Evolutionary conservation across 1,284 basidiomycete genomes (phyloP).

Genomic region (Ceratobasidium sp.): DNA sequence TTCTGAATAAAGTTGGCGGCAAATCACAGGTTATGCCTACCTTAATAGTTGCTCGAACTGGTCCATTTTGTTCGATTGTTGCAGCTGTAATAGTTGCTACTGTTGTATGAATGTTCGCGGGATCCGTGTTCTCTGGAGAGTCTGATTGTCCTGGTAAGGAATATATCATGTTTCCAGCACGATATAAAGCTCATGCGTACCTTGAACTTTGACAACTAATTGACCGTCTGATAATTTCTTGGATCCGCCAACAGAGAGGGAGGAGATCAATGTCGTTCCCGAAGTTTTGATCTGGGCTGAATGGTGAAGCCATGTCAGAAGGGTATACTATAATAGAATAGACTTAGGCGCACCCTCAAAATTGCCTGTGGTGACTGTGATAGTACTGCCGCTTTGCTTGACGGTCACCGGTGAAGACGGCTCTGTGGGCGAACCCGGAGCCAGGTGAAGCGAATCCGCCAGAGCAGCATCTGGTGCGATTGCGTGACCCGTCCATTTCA

Average conservation of each 20-base stretch:
- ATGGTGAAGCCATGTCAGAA: not conserved
- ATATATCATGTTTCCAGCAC: not conserved
- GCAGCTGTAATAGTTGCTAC: constrained; percentile 57
- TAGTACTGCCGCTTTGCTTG: constrained; percentile 51
- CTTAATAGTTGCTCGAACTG: constrained; percentile 63
- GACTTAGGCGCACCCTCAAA: constrained; percentile 56
- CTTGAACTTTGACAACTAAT: constrained; percentile 59
- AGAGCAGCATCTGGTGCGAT: constrained; percentile 56
- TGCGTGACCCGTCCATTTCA: constrained; percentile 64
- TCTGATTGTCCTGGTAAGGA: constrained; percentile 55
- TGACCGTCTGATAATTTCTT: constrained; percentile 56
- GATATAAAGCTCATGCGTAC: constrained; percentile 51
- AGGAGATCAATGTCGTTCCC: constrained; percentile 57
- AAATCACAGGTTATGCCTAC: constrained; percentile 48
- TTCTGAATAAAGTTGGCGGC: constrained; percentile 7
- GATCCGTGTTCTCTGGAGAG: constrained; percentile 53
- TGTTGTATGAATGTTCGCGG: constrained; percentile 48
- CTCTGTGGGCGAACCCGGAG: constrained; percentile 59
- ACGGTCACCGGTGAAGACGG: constrained; percentile 59
- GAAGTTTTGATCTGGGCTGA: constrained; percentile 58
- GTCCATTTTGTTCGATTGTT: constrained; percentile 60
- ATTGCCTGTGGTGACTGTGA: constrained; percentile 59
- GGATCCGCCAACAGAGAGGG: constrained; percentile 56
- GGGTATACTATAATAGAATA: too few species aligned
- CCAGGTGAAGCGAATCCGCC: constrained; percentile 53